Percentiles rank a stretch among this genome's conserved stretches.
These are phyloP conservation scores for apple (Malus domestica) DNA, from an alignment of 306 rosid species.

Conservation along the genomic window ASM211411v1 NC_041801.1:7143501-7144000, in stretches of 20 bases:
- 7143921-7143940: constrained; percentile 43
- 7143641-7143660: neutral
- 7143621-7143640: constrained; percentile 9
- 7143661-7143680: neutral
- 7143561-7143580: constrained; percentile 36
- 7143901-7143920: constrained; percentile 45
- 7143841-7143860: constrained; percentile 35
- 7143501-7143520: constrained; percentile 17
- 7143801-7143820: constrained; percentile 35
- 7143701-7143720: constrained; percentile 25
- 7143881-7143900: constrained; percentile 41
- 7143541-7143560: neutral
- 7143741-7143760: constrained; percentile 52
- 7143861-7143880: constrained; percentile 35
- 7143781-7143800: constrained; percentile 60
- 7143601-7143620: neutral
- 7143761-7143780: constrained; percentile 64
- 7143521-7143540: constrained; percentile 11
- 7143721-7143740: constrained; percentile 32
- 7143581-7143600: constrained; percentile 17
- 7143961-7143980: constrained; percentile 13
- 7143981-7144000: neutral
- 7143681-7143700: neutral
- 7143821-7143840: constrained; percentile 38
- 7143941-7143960: constrained; percentile 3